Evolutionary conservation across 306 rosid species (phyloP), one percentile per base, ranked within the genome.

Genomic region (Trichosanthes cucumerina): DNA sequence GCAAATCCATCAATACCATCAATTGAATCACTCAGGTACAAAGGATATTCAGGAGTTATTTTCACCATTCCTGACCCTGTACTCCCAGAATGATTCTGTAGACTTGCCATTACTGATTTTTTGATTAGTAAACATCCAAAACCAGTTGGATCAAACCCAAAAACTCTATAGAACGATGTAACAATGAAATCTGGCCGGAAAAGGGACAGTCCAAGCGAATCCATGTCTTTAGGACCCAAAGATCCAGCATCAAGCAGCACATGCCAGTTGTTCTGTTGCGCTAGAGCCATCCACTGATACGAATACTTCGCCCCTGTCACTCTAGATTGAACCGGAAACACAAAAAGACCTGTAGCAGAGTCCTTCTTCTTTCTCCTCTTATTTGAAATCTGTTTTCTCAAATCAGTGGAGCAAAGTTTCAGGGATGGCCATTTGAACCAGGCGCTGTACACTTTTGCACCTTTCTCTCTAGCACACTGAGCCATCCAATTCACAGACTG

Each of bases 341-440:
- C 98, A 78, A 94, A 94, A 46, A 94, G 98, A 66, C 98, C 98
- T 10, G 82, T 65, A 1, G 97, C 98, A 4, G 92, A 89, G 84
- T 92, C 97, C 90, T 94, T 94, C 89, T 89, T 93, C 95, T 88
- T 79, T 83, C 79, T 90, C 92, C 90, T 94, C 90, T 94, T 94
- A 83, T 44, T 92, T 0, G 89, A 81, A 86, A 94, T 90, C 78
- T 94, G 97, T 89, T 92, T 92, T 73, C 98, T 92, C 89, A 94
- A 86, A 86, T 94, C 98, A 43, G 92, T 90, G 64, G 98, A 90
- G 79, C 98, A 94, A 49, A 92, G 93, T 71, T 94, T 94, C 86
- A 94, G 84, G 49, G 98, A 92, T 64, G 98, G 98, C 98, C 98
- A 94, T 82, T 90, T 92, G 84, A 90, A 94, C 98, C 98, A 92